Evolutionary conservation across 805 yeast genomes (phyloP).

Genomic region (Candida orba): DNA sequence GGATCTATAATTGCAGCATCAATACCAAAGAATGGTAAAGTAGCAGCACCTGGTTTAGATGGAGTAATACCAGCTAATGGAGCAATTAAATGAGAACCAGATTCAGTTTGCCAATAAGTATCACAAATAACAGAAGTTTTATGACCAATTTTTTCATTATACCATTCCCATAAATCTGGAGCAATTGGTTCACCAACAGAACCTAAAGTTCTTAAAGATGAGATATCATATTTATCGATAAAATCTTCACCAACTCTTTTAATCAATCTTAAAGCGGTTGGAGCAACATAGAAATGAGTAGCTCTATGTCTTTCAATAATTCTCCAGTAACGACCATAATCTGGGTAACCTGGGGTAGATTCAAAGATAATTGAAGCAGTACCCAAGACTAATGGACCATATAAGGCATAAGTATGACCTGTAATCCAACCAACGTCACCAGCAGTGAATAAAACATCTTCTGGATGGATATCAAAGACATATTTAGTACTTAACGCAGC

Average conservation of each 20-base stretch:
- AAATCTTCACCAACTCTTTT: constrained; percentile 82
- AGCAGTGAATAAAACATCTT: constrained; percentile 88
- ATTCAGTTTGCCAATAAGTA: constrained; percentile 98
- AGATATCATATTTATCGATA: constrained; percentile 73
- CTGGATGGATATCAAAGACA: constrained; percentile 86
- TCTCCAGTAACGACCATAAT: constrained; percentile 93
- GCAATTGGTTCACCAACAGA: constrained; percentile 99
- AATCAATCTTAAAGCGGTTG: constrained; percentile 92
- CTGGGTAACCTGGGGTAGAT: constrained; percentile 97
- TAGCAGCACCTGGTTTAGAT: constrained; percentile 95
- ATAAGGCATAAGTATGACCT: constrained; percentile 92
- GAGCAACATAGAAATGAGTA: constrained; percentile 96
- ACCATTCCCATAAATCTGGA: constrained; percentile 98
- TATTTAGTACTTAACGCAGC: constrained; percentile 88
- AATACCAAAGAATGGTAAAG: constrained; percentile 94
- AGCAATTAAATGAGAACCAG: constrained; percentile 91
- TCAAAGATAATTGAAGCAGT: constrained; percentile 91
- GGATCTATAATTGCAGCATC: constrained; percentile 91
- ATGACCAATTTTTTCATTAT: constrained; percentile 86
- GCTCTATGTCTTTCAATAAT: constrained; percentile 87
- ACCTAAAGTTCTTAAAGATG: constrained; percentile 86
- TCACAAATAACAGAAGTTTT: constrained; percentile 85
- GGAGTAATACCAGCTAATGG: constrained; percentile 94
- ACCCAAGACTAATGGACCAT: constrained; percentile 87
- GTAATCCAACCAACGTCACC: constrained; percentile 99